Base-by-base conservation (phyloP, 2,329 filamentous ascomycete species). In the Microsporum audouinii region DNA sequence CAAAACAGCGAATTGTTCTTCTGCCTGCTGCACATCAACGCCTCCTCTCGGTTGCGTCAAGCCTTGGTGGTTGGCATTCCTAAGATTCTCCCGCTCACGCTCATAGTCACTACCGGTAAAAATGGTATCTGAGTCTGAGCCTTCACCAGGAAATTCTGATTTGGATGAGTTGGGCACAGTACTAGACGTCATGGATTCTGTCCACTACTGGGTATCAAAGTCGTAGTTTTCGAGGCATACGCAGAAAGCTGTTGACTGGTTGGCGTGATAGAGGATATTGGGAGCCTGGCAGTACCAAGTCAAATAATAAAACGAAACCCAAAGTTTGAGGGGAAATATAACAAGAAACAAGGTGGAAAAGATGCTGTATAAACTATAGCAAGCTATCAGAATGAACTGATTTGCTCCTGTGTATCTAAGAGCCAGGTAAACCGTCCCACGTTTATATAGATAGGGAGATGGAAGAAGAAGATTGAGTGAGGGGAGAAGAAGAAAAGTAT, bases 11-110 rank as follows among this genome's bases (percentile, higher is more conserved):
- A 76, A 75, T 61, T 78, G 70, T 67, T 75, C 68, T 69, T 80
- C 69, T 64, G 77, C 68, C 69, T 72, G 69, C 73, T 80, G 69
- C 70, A 80, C 67, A 72, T 77, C 66, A 69, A 79, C 70, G 65
- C 79, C 69, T 68, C 67, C 66, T 64, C 71, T 65, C 33, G 70
- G 67, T 7, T 69, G 71, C 2, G 70, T 67, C 29, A 73, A 62
- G 5, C 70, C 72, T 51, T 72, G 68, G 2, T 70, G 68, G 51
- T 74, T 71, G 23, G 67, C 60, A 29, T 67, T 68, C n/a, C 69
- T 66, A 53, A 70, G 29, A 49, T 68, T 66, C 63, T 73, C 71
- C n/a, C 69, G 65, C 34, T 64, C 62, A 14, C 65, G 65, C 45
- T 73, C 71, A 65, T 72, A 71, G 60, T 64, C 67, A 55, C 61